Evolutionary conservation across 257 asterid species (phyloP), one percentile per base, ranked within the genome.

Genomic region (Anisodus acutangulus): DNA sequence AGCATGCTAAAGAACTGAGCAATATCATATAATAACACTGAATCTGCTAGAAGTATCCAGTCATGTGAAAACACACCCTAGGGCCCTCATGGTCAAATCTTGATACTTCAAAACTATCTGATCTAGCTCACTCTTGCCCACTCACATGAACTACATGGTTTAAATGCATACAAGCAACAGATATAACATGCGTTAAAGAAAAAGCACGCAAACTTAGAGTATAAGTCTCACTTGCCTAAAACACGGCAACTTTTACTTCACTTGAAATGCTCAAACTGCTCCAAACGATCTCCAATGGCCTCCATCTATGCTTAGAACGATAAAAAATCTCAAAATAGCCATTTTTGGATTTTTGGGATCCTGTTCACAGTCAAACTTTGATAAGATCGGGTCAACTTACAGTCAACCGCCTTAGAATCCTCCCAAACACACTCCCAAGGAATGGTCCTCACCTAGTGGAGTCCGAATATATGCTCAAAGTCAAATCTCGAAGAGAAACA

Each of bases 231-330:
- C 72, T 66, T 66, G 72, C 45, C 45, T 31, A 4, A n/a, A 37
- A 66, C 31, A 66, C n/a, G n/a, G 9, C 17, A 31, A 11, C n/a
- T 17, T 16, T 26, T 64, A 64, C 45, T 64, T 31, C 45, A 64
- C 45, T 64, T 64, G 71, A 64, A 64, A 64, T 66, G 72, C 72
- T 66, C n/a, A 66, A 66, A 31, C 45, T 66, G 72, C 4, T 5
- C 71, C 37, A 66, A 31, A 31, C 15, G 4, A 64, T 31, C 43
- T 66, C 45, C 72, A 66, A 11, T 66, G 72, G 72, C 45, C 45
- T 66, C 72, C 72, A 66, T 66, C 45, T 66, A 66, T 31, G 45
- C 43, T 66, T 5, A 66, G 45, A 66, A 16, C 9, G 9, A 66
- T 66, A 17, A 66, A 31, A 64, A 31, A 11, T 17, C 17, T 31